Conservation (phyloP, 106 monocot genomes). For the Allium fistulosum region DNA sequence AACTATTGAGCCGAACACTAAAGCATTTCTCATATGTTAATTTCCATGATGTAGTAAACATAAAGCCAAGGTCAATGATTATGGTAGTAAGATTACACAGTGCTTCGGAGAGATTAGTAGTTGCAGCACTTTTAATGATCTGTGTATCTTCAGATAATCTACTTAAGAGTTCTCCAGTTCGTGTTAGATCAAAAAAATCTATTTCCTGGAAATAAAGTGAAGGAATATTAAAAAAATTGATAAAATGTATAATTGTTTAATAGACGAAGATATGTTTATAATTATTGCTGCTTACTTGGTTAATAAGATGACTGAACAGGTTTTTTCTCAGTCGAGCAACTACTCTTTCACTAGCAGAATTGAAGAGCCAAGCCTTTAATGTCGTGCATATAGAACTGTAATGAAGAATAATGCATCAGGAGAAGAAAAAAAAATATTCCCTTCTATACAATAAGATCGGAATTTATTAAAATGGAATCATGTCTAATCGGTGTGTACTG, state of each 20-base stretch:
- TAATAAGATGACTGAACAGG: no score
- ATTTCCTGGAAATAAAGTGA: constrained; percentile 53
- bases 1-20: not conserved
- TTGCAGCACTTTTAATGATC: constrained; percentile 98
- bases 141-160: constrained; percentile 98
- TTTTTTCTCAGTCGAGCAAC: no score
- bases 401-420: constrained; percentile 9
- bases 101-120: constrained; percentile 94
- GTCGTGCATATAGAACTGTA: constrained; percentile 75
- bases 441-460: no score
- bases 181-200: constrained; percentile 93
- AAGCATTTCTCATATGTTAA: constrained; percentile 63
- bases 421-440: no score
- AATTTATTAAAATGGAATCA: no score
- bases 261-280: no score
- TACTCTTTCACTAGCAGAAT: no score
- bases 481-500: no score
- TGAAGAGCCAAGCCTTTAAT: constrained; percentile 84
- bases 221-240: constrained; percentile 17
- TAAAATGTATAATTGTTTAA: no score
- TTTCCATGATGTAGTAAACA: constrained; percentile 97
- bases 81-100: constrained; percentile 73
- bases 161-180: constrained; percentile 97
- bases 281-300: no score
- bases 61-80: constrained; percentile 80